Evolutionary conservation across 169 alveolate species (phyloP), one percentile per base, ranked within the genome.

Genomic region (Plasmodium relictum): DNA sequence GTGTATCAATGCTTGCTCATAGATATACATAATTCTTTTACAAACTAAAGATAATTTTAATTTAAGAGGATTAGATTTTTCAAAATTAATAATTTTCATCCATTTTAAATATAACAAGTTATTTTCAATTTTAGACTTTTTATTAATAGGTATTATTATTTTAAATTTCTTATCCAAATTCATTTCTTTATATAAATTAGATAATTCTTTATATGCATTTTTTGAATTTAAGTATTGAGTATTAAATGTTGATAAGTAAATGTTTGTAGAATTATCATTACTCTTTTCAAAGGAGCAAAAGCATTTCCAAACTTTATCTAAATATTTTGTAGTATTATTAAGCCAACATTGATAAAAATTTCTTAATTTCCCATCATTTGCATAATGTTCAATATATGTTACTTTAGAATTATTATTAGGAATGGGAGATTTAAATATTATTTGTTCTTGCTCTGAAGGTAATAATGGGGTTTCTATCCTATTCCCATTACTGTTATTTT

Each of bases 221-320:
- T 83, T 83, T 2, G 74, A 54, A 68, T 83, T 83, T 68, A 69
- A 52, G 56, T 83, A 83, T 10, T 83, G 80, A 14, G 44, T 83
- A 54, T 83, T 83, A 71, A 66, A 83, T 44, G 24, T 62, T 3
- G 73, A 58, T 83, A 83, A 22, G 2, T 80, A 83, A 26, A 59
- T 54, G 16, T 52, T 70, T 14, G 80, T 66, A 26, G 66, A 83
- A 83, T 68, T 83, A 20, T 54, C 73, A 37, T 20, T 83, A n/a
- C 45, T 69, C 24, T 83, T 83, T 54, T 83, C 91, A 66, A 89
- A 94, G 12, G 80, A 66, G 14, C 95, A 92, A 78, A 87, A 94
- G 6, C 91, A 89, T 58, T 94, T 94, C 96, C 95, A 92, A 14
- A 85, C 93, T 6, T 92, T 83, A 48, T 90, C 92, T 88, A 94